Base-by-base conservation (phyloP, 352 stramenopile species). In the Thraustotheca clavata region DNA sequence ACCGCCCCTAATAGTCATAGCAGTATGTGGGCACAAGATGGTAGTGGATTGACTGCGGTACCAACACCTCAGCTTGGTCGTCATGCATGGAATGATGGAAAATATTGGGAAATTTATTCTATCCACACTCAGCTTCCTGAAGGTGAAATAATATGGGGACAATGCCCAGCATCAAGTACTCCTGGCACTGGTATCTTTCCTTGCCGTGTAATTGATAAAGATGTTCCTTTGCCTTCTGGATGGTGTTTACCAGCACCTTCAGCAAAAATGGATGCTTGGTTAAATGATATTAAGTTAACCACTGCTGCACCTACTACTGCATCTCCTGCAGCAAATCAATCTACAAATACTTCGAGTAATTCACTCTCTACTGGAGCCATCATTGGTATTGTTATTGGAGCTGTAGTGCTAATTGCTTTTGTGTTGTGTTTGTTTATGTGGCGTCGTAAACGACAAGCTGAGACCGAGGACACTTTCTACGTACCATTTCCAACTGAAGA, bases 11-110 rank as follows among this genome's bases (percentile, higher is more conserved):
- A 52, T 18, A 40, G 24, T 3, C 38, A 55, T 22, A 54, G 35
- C 7, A 65, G 57, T 35, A 65, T 65, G 57, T 65, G 57, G 57
- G 57, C 57, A n/a, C 57, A 65, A 40, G 57, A 65, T 26, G 57
- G 57, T 32, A 20, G 32, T 4, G 22, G 22, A 11, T 18, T 35
- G 26, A 41, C 27, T 20, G 7, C 18, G 16, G 54, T 27, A 40
- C 54, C 57, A 26, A 38, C 43, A 7, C 36, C 36, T 1, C 29
- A 22, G 4, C 18, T 65, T 29, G 3, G 16, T 12, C 38, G 38
- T 16, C 57, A 65, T n/a, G n/a, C 29, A 11, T 65, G 57, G 57
- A 55, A 50, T 7, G 47, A n/a, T 26, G 46, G 16, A 7, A 31
- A 54, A n/a, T 24, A 33, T 22, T 41, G 46, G 22, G 31, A 47